phyloP scores from a whole-genome alignment of 306 rosid species.

The Begonia peltatifolia region DNA sequence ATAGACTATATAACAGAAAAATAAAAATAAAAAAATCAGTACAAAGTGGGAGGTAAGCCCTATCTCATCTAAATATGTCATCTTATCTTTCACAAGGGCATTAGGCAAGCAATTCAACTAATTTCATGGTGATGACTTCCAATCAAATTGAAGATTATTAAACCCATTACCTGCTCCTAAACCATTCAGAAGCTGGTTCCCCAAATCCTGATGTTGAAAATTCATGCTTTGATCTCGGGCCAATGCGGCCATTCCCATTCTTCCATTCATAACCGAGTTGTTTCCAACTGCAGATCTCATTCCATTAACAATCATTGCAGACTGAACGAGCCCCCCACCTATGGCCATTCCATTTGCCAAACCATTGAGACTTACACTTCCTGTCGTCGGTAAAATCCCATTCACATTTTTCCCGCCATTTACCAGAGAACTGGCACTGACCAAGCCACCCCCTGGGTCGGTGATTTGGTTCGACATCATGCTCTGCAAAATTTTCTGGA shows the following conservation, averaged over 20 bases:
- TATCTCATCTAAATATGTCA: conserved; percentile 20
- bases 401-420: conserved; percentile 62
- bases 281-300: conserved; percentile 62
- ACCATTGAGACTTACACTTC: conserved; percentile 45
- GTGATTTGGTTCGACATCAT: conserved; percentile 58
- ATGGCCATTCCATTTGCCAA: conserved; percentile 46
- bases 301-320: conserved; percentile 56
- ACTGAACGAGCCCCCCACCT: conserved; percentile 56
- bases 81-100: conserved; percentile 22
- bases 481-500: conserved; percentile 73
- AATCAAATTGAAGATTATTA: conserved; percentile 75
- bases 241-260: conserved; percentile 67
- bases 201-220: conserved; percentile 69
- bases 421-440: conserved; percentile 45
- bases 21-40: conserved; percentile 38
- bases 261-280: conserved; percentile 68
- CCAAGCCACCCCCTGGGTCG: conserved; percentile 40
- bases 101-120: conserved; percentile 14
- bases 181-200: conserved; percentile 77
- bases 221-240: conserved; percentile 75
- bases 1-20: conserved; percentile 19
- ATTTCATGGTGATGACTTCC: conserved; percentile 69
- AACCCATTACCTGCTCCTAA: conserved; percentile 73
- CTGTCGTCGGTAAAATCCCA: conserved; percentile 39
- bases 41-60: conserved; percentile 53